phyloP scores from a whole-genome alignment of 805 yeast genomes.

The Lipomyces starkeyi region DNA sequence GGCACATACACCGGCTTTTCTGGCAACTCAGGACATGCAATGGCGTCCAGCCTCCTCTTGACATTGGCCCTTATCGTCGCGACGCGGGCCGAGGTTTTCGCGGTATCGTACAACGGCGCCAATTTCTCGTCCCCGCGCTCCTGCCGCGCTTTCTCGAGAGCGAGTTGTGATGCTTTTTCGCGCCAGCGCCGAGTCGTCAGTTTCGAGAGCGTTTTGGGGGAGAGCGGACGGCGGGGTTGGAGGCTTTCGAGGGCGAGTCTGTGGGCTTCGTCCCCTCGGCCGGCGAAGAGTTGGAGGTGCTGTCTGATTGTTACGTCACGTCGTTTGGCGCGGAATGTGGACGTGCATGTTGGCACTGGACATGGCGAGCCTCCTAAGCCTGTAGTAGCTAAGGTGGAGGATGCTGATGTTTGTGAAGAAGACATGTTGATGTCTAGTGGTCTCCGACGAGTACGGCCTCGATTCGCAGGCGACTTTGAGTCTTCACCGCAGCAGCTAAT shows the following conservation, averaged over 20 bases:
- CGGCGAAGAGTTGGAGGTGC: conserved; percentile 10
- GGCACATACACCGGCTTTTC: conserved; percentile 4
- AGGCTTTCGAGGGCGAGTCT: not conserved
- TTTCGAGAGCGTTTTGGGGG: conserved; percentile 7
- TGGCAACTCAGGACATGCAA: conserved; percentile 10
- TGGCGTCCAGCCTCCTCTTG: conserved; percentile 7
- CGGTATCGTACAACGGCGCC: conserved; percentile 12
- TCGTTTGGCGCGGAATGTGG: conserved; percentile 10
- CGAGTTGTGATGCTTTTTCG: not conserved
- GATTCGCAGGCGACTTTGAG: no score
- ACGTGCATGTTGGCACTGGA: conserved; percentile 10
- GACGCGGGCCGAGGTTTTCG: conserved; percentile 1
- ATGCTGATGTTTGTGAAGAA: not conserved
- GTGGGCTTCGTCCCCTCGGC: conserved; percentile 11
- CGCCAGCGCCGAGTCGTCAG: conserved; percentile 13
- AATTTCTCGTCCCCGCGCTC: conserved; percentile 8
- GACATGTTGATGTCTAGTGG: not conserved
- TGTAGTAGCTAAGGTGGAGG: not conserved
- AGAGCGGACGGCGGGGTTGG: conserved; percentile 1
- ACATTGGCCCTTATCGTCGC: conserved; percentile 8
- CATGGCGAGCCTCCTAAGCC: not conserved
- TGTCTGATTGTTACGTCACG: conserved; percentile 13
- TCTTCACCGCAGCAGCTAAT: not conserved
- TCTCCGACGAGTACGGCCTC: not conserved
- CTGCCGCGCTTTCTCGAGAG: conserved; percentile 8